Conservation (phyloP, 306 rosid species). For the Quillaja saponaria region DNA sequence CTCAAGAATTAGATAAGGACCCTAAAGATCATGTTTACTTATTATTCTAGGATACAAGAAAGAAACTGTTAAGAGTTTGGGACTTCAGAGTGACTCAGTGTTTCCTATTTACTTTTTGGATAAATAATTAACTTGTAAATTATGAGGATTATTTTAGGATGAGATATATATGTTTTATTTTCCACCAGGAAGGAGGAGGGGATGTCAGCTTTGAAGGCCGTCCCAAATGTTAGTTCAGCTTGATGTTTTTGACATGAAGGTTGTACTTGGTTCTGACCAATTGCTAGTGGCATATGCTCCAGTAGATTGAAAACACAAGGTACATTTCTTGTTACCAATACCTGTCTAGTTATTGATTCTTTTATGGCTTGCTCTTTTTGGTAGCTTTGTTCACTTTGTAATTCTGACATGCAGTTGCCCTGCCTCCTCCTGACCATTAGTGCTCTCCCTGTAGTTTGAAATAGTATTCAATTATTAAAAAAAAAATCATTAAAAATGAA, state of each 20-base stretch:
- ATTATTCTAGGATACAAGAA: no score
- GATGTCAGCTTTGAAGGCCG: conserved; percentile 48
- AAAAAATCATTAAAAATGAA: no score
- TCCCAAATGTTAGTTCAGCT: conserved; percentile 15
- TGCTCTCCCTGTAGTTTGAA: conserved; percentile 91
- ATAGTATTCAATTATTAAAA: no score
- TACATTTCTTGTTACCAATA: conserved; percentile 13
- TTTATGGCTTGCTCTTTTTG: no score
- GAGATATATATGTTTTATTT: conserved; percentile 16
- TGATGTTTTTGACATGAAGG: conserved; percentile 19
- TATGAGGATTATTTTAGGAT: conserved; percentile 8
- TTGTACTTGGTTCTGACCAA: conserved; percentile 20
- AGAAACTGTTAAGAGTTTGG: conserved; percentile 11
- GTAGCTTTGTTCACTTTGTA: neutral
- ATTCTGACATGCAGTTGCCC: conserved; percentile 55
- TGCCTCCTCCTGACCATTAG: conserved; percentile 62
- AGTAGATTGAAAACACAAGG: conserved; percentile 78
- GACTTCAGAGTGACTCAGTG: conserved; percentile 9
- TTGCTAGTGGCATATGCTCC: conserved; percentile 86
- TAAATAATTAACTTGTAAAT: conserved; percentile 14
- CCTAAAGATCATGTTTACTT: no score
- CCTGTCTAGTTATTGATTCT: neutral
- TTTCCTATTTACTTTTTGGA: conserved; percentile 14
- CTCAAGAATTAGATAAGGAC: no score
- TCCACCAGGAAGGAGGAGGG: conserved; percentile 82